phyloP scores from a whole-genome alignment of 192 early-diverging fungal genomes.

The Rhizophagus prolifer region DNA sequence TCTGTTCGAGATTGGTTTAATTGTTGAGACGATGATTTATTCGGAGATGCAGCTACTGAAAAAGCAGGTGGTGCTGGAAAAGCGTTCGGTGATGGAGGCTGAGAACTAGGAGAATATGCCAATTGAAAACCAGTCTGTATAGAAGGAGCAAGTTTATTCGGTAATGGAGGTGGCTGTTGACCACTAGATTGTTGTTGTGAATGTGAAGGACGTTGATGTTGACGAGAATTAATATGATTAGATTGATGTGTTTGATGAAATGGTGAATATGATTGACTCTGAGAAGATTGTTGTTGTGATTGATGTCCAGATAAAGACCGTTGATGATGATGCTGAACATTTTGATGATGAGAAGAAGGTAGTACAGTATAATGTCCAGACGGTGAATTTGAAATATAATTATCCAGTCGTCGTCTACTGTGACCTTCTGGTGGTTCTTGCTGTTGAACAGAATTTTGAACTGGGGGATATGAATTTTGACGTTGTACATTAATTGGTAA shows the following conservation, averaged over 20 bases:
- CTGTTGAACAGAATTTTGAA: neutral
- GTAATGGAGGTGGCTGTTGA: neutral
- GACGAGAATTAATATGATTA: neutral
- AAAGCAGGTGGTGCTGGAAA: neutral
- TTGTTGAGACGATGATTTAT: neutral
- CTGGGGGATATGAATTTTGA: constrained; percentile 3
- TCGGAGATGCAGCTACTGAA: neutral
- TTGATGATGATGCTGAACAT: neutral
- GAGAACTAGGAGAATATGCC: constrained; percentile 2
- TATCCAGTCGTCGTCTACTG: constrained; percentile 13
- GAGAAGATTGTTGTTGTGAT: neutral
- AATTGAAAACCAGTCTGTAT: constrained; percentile 5
- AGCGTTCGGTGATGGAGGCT: neutral
- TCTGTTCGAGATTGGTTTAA: neutral
- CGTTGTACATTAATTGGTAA: neutral
- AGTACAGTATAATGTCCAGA: constrained; percentile 1
- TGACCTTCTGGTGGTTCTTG: neutral
- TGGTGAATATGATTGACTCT: neutral
- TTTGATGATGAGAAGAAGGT: constrained; percentile 12
- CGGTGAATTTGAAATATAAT: constrained; percentile 9
- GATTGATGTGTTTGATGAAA: neutral
- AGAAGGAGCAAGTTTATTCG: neutral
- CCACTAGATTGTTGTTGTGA: neutral
- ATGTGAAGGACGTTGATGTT: constrained; percentile 6
- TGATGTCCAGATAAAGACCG: neutral